Base-by-base conservation (phyloP, 495 filamentous ascomycete species). In the Penicillium fimorum region DNA sequence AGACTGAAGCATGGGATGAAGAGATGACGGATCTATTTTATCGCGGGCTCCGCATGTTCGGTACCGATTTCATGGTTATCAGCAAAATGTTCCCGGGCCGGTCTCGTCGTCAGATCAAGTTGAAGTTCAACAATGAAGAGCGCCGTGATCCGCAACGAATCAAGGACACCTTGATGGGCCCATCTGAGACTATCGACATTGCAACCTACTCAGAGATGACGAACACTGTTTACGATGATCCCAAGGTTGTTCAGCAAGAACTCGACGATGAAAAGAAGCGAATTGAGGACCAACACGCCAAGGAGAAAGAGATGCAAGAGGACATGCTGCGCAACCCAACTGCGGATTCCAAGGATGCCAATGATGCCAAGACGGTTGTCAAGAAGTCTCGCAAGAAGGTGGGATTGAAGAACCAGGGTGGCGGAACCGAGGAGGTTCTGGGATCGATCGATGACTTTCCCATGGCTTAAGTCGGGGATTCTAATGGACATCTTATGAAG, bases 51-150 rank as follows among this genome's bases (percentile, higher is more conserved):
- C 76, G 82, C 27, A 91, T 89, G 81, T 96, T 95, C 66, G 95
- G 94, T 27, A 96, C 92, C 0, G 92, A 97, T 67, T 97, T 97
- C 67, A 82, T 86, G 70, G 88, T 91, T 61, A 95, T 98, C 63
- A 82, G 84, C 62, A 85, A 83, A 56, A 78, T 96, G 78, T 96
- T 98, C 65, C 84, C 85, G 0, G 83, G 83, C 29, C 81, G 88
- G 20, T 88, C 78, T 24, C 79, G 94, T 47, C 83, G 86, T 17
- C 84, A 91, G 61, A 85, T 97, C 67, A 96, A 97, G 74, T 71
- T 88, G 45, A 98, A 97, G 70, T 98, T 95, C 75, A 89, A 88
- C 60, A 88, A 87, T 50, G 94, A 98, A 71, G 95, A 97, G 72
- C 79, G 84, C n/a, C 74, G 81, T n/a, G 78, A 90, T 59, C 84